Evolutionary conservation across 176 grass and related monocot genomes (phyloP), one percentile per base, ranked within the genome.

Genomic region (Saccharum spontaneum): DNA sequence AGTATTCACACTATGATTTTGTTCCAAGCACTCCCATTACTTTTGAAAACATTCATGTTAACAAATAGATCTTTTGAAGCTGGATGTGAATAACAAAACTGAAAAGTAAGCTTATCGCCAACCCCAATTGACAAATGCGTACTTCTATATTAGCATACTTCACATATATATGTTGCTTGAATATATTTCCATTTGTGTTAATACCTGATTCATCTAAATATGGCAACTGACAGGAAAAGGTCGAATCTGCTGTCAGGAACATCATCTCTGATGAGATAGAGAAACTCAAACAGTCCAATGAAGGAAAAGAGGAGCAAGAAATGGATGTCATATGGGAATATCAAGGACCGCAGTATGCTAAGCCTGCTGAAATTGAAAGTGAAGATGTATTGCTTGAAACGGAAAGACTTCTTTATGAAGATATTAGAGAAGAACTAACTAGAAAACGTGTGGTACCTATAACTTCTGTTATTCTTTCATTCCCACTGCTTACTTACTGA

Each of bases 381-480:
- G 97, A 94, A 90, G 93, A 98, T 15, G 39, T 94, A 80, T 90
- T 98, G 86, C 81, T 98, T 77, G 97, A 98, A 88, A 95, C 95
- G 91, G 93, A 98, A 88, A 92, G 86, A 55, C 78, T 94, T 83
- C 91, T 98, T 78, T 98, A 95, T 37, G 86, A 95, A 85, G 91
- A 95, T 73, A 74, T 98, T 36, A 88, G 93, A 85, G 91, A 98
- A 77, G 97, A 94, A 84, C 69, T 83, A 44, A 96, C 96, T 28
- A 87, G 54, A 76, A 95, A 91, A 94, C 93, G 97, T 94, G 79
- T 68, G 37, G 14, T 61, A 33, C 65, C 18, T 50, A 28, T 57
- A 76, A 43, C 44, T 88, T 92, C 54, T 87, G 31, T 49, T 73
- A 62, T 33, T 46, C 49, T 59, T 85, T 37, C 14, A 3, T 85